Base-by-base conservation (phyloP, 129 eudicot species). In the Kitagawia praeruptora region DNA sequence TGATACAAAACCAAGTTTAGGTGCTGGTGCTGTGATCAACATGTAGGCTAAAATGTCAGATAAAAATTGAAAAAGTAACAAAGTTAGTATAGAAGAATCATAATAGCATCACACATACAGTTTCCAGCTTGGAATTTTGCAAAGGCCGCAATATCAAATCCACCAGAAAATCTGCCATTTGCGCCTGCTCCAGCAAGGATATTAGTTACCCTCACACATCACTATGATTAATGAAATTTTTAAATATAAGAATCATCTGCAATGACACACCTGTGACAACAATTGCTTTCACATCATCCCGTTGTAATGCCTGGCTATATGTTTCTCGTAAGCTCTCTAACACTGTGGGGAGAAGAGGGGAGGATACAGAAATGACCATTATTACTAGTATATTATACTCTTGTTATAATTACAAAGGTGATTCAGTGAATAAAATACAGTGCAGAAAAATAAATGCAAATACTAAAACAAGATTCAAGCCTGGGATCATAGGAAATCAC, bases 231-330 rank as follows among this genome's bases (percentile, higher is more conserved):
- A 80, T 58, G 45, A 25, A 48, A 76, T 75, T 69, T 42, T 31
- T 66, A 75, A 64, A 41, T 41, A 19, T 38, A 74, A 70, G 2
- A 77, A 54, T n/a, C 81, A 83, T 28, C 25, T 78, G 73, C 75
- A 42, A 45, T 16, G 41, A 27, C 28, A 77, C 85, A 92, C 99
- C 99, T 81, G 95, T 96, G 81, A 96, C 88, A 72, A 96, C 99
- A 25, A 96, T 85, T 80, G 99, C 99, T 92, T 92, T 92, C 77
- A 96, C 98, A 49, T 96, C 99, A 41, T 96, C 88, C 82, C 98
- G 83, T 83, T 86, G 81, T 81, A 92, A 85, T 69, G 99, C 99
- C 81, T 87, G 86, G 28, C 86, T 91, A 85, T 82, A 92, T 58
- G 82, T 82, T 82, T 80, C 90, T 72, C 90, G 88, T 77, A 96